Base-by-base conservation (phyloP, 257 asterid species). In the Oldenlandia corymbosa region DNA sequence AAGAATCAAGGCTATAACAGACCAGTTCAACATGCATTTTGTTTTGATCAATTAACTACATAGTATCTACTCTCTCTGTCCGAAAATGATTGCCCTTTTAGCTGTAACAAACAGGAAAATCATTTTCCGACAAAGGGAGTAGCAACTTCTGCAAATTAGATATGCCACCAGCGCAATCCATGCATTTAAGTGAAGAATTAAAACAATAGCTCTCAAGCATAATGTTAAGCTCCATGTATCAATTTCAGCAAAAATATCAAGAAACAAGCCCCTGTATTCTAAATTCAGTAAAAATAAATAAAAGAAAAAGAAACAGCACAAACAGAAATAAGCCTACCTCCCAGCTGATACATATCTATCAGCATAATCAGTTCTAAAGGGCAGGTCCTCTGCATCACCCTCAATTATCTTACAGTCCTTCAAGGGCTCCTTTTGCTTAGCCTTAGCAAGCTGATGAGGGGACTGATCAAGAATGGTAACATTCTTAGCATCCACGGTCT, bases 351-450 rank as follows among this genome's bases (percentile, higher is more conserved):
- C 74, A 64, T 93, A 90, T 81, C 97, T 75, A 72, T 90, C 96
- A 49, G 73, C 82, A 46, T 70, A 84, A 62, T 90, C 99, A 26
- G 96, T 87, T 24, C 71, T 60, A 47, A 90, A 90, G 0, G 99
- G 99, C 56, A 93, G 94, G 57, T 90, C 96, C 87, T 93, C 96
- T 1, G 97, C 99, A 73, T 93, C 99, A 54, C 99, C 97, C 71
- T 87, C 97, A 41, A 93, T 56, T 5, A 93, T 85, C 68, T 68
- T 85, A 75, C 99, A 93, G 20, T 87, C 95, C 76, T 90, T 89
- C 79, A 92, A 75, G 0, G 95, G 84, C 85, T 79, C 95, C 84
- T 93, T 93, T 76, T 81, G 48, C 84, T 88, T 85, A 49, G 99
- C 97, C 77, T 87, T 93, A 2, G 88, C 97, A 51, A 93, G 91